Percentiles rank a stretch among this genome's conserved stretches.
Evolutionary conservation across 306 rosid species (phyloP).

Genomic region (Vigna trinervia): DNA sequence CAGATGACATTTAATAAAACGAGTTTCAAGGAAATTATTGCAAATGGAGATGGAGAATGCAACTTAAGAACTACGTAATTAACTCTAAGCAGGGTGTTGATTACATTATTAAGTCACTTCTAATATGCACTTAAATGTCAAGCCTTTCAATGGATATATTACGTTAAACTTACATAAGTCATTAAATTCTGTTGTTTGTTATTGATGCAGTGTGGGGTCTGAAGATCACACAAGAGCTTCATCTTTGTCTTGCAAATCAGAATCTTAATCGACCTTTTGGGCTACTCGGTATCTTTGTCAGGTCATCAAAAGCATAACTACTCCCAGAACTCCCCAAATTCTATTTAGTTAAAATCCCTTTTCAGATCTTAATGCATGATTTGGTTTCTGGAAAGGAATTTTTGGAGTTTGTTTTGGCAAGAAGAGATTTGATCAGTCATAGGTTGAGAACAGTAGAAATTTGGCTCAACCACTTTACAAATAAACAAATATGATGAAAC

Average conservation of each 20-base stretch:
- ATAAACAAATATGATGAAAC: conserved; percentile 6
- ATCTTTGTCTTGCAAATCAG: conserved; percentile 71
- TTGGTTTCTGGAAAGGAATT: conserved; percentile 45
- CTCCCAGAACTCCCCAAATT: conserved; percentile 42
- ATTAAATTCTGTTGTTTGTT: conserved; percentile 51
- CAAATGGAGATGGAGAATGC: not conserved
- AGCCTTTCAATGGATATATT: not conserved
- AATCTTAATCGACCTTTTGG: conserved; percentile 65
- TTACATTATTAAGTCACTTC: conserved; percentile 22
- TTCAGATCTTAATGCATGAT: conserved; percentile 48
- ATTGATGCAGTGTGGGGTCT: conserved; percentile 57
- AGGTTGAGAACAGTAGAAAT: conserved; percentile 43
- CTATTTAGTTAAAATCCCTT: conserved; percentile 16
- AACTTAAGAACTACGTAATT: not conserved
- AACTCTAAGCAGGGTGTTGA: not conserved
- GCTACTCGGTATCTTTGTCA: conserved; percentile 65
- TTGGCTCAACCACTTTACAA: conserved; percentile 41
- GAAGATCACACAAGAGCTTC: conserved; percentile 52
- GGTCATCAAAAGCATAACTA: conserved; percentile 58
- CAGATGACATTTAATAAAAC: not conserved
- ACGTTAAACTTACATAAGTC: conserved; percentile 29
- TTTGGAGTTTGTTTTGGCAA: conserved; percentile 39
- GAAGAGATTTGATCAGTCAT: conserved; percentile 62
- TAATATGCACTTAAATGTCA: not conserved
- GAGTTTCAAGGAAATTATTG: not conserved